Base-by-base conservation (phyloP, 305 asterid species). In the Fraxinus floribunda region DNA sequence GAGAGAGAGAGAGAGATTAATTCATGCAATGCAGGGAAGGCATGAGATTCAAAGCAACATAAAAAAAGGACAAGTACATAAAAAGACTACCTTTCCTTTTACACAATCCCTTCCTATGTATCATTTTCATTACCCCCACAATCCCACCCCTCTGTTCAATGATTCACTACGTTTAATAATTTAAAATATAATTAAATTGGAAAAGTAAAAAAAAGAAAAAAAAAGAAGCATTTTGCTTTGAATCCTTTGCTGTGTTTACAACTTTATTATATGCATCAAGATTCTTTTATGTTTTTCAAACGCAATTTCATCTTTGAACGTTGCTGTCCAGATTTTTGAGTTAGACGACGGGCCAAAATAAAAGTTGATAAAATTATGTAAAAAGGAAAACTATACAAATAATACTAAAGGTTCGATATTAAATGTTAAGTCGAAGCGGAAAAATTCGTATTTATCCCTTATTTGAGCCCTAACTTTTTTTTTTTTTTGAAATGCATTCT, bases 31-130 rank as follows among this genome's bases (percentile, higher is more conserved):
- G 57, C 38, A 80, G 86, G 68, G 76, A 86, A 86, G 86, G 91
- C 88, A 86, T 88, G 89, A 87, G 93, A 89, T 88, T 85, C 91
- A 88, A 90, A 89, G 92, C 82, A 79, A 81, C 68, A 44, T 84
- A 26, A 73, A 75, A 64, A 64, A 80, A 38, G 68, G 84, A 81
- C 83, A 83, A 46, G 60, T 75, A 77, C 83, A 82, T 82, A 38
- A 80, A 89, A 83, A 82, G 82, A 77, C 84, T 86, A 81, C 80
- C 87, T 86, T 88, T 77, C 84, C 88, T 90, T 88, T 88, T 85
- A 89, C 92, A 89, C 86, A 79, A 85, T 80, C 81, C 81, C 57
- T 77, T 83, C 44, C 71, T 87, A 82, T 84, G 78, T 77, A 41
- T 79, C 75, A 35, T 60, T 78, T 80, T 84, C 44, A 83, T 30